Conservation (phyloP, 192 early-diverging fungal genomes). For the Phycomyces nitens region DNA sequence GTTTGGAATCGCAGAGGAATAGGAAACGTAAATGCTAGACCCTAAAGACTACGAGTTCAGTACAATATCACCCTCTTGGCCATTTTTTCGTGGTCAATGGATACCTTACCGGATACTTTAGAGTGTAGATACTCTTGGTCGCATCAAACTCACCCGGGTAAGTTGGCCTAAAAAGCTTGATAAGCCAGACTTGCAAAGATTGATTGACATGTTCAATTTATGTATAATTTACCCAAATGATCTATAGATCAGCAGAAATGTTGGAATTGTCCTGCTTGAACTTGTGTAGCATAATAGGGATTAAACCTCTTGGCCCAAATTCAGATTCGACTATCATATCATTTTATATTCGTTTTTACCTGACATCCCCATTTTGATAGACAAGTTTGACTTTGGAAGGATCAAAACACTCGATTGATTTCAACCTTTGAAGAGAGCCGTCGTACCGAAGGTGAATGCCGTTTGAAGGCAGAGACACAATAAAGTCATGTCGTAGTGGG, state of each 20-base stretch:
- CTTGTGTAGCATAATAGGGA: conserved; percentile 26
- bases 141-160: conserved; percentile 61
- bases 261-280: conserved; percentile 60
- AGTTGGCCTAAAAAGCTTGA: conserved; percentile 40
- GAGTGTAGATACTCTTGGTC: conserved; percentile 48
- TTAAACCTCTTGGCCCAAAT: not conserved
- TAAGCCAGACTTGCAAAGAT: no score
- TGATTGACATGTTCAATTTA: conserved; percentile 28
- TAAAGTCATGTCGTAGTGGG: conserved; percentile 16
- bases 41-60: no score
- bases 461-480: conserved; percentile 9
- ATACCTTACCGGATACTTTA: conserved; percentile 65
- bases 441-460: conserved; percentile 15
- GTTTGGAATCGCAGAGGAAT: conserved; percentile 57
- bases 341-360: not conserved
- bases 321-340: not conserved
- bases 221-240: conserved; percentile 57
- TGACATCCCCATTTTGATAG: conserved; percentile 21
- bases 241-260: conserved; percentile 64
- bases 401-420: conserved; percentile 61
- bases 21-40: conserved; percentile 68
- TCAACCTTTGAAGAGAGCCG: conserved; percentile 25
- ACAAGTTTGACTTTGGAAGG: conserved; percentile 33
- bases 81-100: not conserved
- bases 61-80: no score